Evolutionary conservation across 2,329 filamentous ascomycete species (phyloP), one percentile per base, ranked within the genome.

Genomic region (Verticillium klebahnii): DNA sequence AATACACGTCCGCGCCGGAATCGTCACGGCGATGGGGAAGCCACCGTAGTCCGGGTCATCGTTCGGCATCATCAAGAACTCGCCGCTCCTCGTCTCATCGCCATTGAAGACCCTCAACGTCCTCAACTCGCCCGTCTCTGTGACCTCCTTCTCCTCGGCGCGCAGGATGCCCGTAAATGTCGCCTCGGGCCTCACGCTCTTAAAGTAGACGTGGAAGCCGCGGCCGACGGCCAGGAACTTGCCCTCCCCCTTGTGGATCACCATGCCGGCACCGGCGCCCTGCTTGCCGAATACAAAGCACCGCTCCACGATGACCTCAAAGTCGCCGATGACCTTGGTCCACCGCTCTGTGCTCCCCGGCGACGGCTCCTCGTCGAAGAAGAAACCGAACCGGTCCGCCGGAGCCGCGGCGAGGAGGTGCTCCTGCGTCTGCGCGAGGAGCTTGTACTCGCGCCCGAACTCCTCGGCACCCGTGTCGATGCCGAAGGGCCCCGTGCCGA

Each of bases 21-120:
- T 79, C 0, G 82, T 85, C 1, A 85, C 77, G 31, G 77, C 77
- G 36, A 85, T 85, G 0, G 82, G 82, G 62, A 85, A 85, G 0
- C 80, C 80, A 1, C 82, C 83, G 67, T 85, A 85, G 63, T 85
- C 82, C 0, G 82, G 82, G 37, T 83, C 75, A 37, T 84, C 80
- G 62, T 79, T 82, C 1, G 81, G 84, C 84, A 86, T 86, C 65
- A 85, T 81, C 19, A 77, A 67, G 57, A 77, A 80, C 56, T 72
- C 71, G 1, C 82, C 82, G 65, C 72, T 73, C 52, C 76, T 68
- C 1, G 76, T 78, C 69, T 79, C 77, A 60, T 78, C 77, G 9
- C 77, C 77, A 39, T 78, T 78, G 3, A 78, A 40, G 0, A 72
- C 65, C 12, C 75, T 65, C 45, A 72, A 55, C 11, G 74, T 77